Evolutionary conservation across 2,329 filamentous ascomycete species (phyloP).

Genomic region (Pseudogymnoascus sp.): DNA sequence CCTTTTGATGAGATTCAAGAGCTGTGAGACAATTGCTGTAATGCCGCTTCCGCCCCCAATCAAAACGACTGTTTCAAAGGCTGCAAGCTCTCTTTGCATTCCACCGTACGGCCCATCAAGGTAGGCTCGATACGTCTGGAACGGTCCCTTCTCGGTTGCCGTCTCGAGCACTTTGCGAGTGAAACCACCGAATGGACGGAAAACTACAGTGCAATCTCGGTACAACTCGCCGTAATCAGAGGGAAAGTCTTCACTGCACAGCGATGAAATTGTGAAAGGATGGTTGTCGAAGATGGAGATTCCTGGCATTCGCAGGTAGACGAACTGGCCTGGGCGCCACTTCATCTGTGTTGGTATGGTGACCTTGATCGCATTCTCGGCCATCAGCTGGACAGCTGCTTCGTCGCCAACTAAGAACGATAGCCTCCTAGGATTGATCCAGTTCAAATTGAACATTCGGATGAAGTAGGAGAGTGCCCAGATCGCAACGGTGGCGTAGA

Average conservation of each 20-base stretch:
- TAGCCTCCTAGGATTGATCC: slow-evolving; percentile 70
- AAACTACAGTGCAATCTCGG: slow-evolving; percentile 82
- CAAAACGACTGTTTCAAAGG: slow-evolving; percentile 88
- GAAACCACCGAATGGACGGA: slow-evolving; percentile 86
- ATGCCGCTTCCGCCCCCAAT: slow-evolving; percentile 93
- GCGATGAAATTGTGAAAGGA: slow-evolving; percentile 87
- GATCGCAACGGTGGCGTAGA: slow-evolving; percentile 73
- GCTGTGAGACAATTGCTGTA: slow-evolving; percentile 83
- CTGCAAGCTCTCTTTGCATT: slow-evolving; percentile 80
- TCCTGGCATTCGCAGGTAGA: slow-evolving; percentile 89
- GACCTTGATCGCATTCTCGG: slow-evolving; percentile 91
- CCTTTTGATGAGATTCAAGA: slow-evolving; percentile 89
- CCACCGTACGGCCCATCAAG: slow-evolving; percentile 92
- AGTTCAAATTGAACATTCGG: slow-evolving; percentile 81
- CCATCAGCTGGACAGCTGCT: slow-evolving; percentile 79
- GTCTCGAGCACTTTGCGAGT: slow-evolving; percentile 78
- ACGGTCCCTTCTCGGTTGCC: slow-evolving; percentile 76
- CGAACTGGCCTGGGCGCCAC: slow-evolving; percentile 90
- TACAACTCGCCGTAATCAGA: slow-evolving; percentile 85
- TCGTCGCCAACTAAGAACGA: slow-evolving; percentile 87
- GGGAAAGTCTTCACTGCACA: slow-evolving; percentile 88
- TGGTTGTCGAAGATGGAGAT: slow-evolving; percentile 89
- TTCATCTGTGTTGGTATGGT: slow-evolving; percentile 88
- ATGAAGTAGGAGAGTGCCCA: slow-evolving; percentile 68
- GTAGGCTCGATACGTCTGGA: slow-evolving; percentile 86